Base-by-base conservation (phyloP, 2,329 filamentous ascomycete genomes). In the Orbilia brochopaga region DNA sequence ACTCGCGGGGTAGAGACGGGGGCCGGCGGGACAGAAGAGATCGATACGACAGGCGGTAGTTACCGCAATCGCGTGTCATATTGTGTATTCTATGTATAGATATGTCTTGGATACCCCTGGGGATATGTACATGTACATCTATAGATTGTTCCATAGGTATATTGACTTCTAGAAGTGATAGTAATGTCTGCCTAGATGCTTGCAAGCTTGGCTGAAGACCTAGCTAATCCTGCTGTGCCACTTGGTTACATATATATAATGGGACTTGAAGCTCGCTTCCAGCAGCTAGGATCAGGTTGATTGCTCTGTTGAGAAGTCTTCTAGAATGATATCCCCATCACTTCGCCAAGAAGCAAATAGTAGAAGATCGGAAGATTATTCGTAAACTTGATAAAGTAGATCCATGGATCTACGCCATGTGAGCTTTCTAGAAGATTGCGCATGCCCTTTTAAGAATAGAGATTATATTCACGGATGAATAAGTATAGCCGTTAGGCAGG, bases 11-110 rank as follows among this genome's bases (percentile, higher is more conserved):
- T 27, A 15, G 65, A 62, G 66, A 73, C 15, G 74, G 73, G 56
- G 75, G 80, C 58, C 76, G 27, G 27, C 27, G 77, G 57, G 78
- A 79, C 54, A 78, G 78, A 54, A 78, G 78, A 40, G 56, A 61
- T 23, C 48, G 60, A 51, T 65, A 72, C 56, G 42, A 65, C 19
- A 64, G 59, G 13, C 60, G 67, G n/a, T 65, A 57, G 35, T n/a
- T n/a, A n/a, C 27, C 27, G 3, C 8, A 21, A 21, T 10, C 44
- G 4, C 40, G 13, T 48, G 11, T 23, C 3, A 40, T 61, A 35
- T 42, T 50, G 21, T 30, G 24, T 13, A 32, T 30, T 27, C 17
- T 48, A 27, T 57, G 46, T n/a, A 77, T 76, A 44, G 77, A 78
- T 35, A 57, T 44, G 60, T 73, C 63, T 30, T 69, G 66, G 56